Percentiles rank a stretch among this genome's conserved stretches.
Conservation (phyloP, 2,329 filamentous ascomycete genomes). For the Hypoxylon sp. region DNA sequence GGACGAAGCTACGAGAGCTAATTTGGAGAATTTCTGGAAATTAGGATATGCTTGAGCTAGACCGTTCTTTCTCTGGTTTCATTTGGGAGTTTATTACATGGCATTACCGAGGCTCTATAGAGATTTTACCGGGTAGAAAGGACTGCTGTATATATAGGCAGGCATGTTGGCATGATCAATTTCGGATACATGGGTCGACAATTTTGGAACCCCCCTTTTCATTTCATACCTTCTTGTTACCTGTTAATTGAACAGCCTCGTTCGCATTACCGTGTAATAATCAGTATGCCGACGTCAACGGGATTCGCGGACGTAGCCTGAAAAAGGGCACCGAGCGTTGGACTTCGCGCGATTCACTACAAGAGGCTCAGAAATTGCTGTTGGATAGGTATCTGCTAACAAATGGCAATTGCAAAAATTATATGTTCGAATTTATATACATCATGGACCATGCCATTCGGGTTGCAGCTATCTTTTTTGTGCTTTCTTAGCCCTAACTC, state of each 20-base stretch:
- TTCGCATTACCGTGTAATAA: neutral
- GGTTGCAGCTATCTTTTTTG: neutral
- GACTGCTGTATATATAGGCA: slow-evolving; percentile 1
- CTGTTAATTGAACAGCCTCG: neutral
- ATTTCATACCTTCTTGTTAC: neutral
- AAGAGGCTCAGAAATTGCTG: too few relatives aligned
- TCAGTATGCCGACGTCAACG: neutral
- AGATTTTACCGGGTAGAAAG: neutral
- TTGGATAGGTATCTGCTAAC: too few relatives aligned
- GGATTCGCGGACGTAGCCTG: neutral
- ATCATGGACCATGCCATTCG: neutral
- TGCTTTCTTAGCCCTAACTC: neutral
- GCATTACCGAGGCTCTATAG: neutral
- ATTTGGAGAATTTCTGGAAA: slow-evolving; percentile 64
- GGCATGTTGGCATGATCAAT: neutral
- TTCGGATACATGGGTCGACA: neutral
- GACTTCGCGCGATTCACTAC: neutral
- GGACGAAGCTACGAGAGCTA: slow-evolving; percentile 63
- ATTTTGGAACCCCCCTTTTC: neutral
- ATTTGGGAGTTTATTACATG: neutral
- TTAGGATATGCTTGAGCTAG: slow-evolving; percentile 61
- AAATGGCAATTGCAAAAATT: too few relatives aligned
- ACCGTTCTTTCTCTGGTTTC: neutral
- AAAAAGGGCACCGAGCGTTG: neutral
- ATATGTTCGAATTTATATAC: neutral